Evolutionary conservation across 768 basidiomycete species (phyloP).

Genomic region (Brasilioporus rufonigricans): DNA sequence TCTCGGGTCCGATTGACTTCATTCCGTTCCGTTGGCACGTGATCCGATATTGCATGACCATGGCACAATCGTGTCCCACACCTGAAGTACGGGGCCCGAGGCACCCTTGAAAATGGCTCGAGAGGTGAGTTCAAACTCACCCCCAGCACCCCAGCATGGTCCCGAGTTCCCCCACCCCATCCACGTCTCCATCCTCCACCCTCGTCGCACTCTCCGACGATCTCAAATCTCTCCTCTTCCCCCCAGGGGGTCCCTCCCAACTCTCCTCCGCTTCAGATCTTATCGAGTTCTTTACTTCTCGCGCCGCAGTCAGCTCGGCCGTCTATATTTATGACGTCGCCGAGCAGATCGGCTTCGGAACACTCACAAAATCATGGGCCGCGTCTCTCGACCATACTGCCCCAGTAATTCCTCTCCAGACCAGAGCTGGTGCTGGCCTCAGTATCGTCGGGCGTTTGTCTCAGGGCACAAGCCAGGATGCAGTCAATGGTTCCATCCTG

Average conservation of each 20-base stretch:
- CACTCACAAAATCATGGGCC: constrained; percentile 65
- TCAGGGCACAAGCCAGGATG: constrained; percentile 73
- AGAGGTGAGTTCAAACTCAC: neutral
- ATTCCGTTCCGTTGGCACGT: constrained; percentile 22
- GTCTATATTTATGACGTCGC: constrained; percentile 85
- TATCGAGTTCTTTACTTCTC: constrained; percentile 68
- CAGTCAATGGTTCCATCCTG: constrained; percentile 54
- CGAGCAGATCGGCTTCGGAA: constrained; percentile 80
- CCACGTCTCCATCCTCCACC: constrained; percentile 29
- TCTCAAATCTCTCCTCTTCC: constrained; percentile 20
- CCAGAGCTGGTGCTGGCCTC: constrained; percentile 80
- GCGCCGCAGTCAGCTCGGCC: constrained; percentile 51
- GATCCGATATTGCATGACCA: constrained; percentile 28
- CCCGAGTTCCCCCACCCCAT: neutral
- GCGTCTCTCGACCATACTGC: constrained; percentile 41
- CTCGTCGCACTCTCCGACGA: constrained; percentile 34
- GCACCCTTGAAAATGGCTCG: neutral
- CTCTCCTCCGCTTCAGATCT: constrained; percentile 52
- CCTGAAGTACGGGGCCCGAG: too few species aligned
- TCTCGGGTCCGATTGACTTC: neutral
- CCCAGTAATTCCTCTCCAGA: constrained; percentile 70
- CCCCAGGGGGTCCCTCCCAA: constrained; percentile 2
- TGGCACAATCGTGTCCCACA: constrained; percentile 33
- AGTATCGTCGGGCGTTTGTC: constrained; percentile 76
- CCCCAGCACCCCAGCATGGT: neutral